Percentiles rank a stretch among this genome's conserved stretches.
Conservation (phyloP, 2,329 filamentous ascomycete genomes). For the Zasmidium angulare region DNA sequence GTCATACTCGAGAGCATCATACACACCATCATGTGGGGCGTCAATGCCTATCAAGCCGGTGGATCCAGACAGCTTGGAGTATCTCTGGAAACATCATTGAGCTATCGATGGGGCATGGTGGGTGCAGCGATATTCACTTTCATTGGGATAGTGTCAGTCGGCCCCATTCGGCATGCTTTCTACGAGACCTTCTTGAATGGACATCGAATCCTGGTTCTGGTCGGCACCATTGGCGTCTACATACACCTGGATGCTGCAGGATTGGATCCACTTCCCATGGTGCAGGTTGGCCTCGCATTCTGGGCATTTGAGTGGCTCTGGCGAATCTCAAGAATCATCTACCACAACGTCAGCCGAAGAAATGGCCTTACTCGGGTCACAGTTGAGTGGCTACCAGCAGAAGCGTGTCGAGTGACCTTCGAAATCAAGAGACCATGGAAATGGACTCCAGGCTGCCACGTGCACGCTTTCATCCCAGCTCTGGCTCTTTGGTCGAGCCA, state of each 20-base stretch:
- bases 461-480: slow-evolving; percentile 59
- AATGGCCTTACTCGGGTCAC: slow-evolving; percentile 52
- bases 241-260: slow-evolving; percentile 70
- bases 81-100: slow-evolving; percentile 58
- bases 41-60: slow-evolving; percentile 61
- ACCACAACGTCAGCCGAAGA: slow-evolving; percentile 54
- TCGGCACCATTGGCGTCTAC: slow-evolving; percentile 71
- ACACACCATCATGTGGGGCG: slow-evolving; percentile 71
- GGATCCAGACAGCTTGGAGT: slow-evolving; percentile 61
- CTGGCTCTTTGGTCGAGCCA: slow-evolving; percentile 46
- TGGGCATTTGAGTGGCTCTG: slow-evolving; percentile 68
- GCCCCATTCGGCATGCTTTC: slow-evolving; percentile 85
- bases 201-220: slow-evolving; percentile 73
- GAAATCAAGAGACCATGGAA: slow-evolving; percentile 55
- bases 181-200: slow-evolving; percentile 92
- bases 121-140: slow-evolving; percentile 61
- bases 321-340: slow-evolving; percentile 51
- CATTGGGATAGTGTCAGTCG: slow-evolving; percentile 69
- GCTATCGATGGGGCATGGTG: slow-evolving; percentile 65
- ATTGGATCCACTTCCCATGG: slow-evolving; percentile 69
- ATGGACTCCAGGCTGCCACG: slow-evolving; percentile 58
- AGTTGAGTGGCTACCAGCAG: slow-evolving; percentile 59
- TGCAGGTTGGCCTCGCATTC: slow-evolving; percentile 70
- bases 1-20: slow-evolving; percentile 67
- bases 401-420: slow-evolving; percentile 62